Evolutionary conservation across 2,329 filamentous ascomycete species (phyloP).

Genomic region (Colletotrichum sp.): DNA sequence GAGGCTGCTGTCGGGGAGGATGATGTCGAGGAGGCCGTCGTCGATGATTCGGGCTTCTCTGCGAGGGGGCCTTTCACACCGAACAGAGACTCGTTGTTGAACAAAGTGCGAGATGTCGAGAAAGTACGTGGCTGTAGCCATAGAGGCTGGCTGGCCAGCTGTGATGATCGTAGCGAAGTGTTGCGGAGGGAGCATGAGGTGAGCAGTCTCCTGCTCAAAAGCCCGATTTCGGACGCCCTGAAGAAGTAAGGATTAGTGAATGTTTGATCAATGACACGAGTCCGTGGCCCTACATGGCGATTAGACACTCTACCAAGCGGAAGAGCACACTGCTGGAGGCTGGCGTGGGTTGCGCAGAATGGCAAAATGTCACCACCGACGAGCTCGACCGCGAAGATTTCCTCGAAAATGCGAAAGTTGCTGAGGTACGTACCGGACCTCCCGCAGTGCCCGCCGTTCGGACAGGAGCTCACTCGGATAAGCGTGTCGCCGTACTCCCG

Average conservation of each 20-base stretch:
- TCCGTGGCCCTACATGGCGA: not conserved
- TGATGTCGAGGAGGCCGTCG: not conserved
- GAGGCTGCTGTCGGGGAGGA: not conserved
- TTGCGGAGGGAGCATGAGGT: slow-evolving; percentile 4
- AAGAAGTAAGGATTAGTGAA: not conserved
- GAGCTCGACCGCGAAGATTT: not conserved
- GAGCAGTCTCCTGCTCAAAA: slow-evolving; percentile 18
- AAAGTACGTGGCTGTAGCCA: not conserved
- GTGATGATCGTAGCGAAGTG: not conserved
- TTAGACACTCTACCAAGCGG: not conserved
- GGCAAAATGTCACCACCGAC: not conserved
- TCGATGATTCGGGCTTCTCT: not conserved
- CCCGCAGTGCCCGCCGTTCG: not conserved
- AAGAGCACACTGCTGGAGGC: not conserved
- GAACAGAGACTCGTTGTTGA: not conserved
- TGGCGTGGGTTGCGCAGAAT: not conserved
- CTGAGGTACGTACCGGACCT: not conserved
- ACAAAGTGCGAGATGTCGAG: not conserved
- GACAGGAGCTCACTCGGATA: slow-evolving; percentile 8
- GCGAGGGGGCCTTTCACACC: not conserved
- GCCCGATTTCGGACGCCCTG: slow-evolving; percentile 21
- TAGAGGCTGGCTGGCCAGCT: not conserved
- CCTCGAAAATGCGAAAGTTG: not conserved
- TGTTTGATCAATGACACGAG: not conserved
- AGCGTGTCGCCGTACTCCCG: slow-evolving; percentile 6